Conservation (phyloP, 192 early-diverging fungal species). For the Jimgerdemannia lactiflua region DNA sequence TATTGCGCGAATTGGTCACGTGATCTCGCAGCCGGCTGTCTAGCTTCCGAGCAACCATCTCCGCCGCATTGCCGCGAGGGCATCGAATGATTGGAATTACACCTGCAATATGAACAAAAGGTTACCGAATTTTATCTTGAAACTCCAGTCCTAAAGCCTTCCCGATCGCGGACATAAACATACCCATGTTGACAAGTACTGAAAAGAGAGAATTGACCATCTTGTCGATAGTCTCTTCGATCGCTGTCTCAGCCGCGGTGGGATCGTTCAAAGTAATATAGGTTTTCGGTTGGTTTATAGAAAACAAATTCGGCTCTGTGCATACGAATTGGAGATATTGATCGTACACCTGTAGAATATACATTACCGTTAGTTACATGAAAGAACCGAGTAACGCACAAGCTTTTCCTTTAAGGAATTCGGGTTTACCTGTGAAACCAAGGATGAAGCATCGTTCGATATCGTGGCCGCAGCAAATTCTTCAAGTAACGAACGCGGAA, state of each 20-base stretch:
- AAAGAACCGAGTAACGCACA: background rate
- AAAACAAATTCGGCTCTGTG: constrained; percentile 91
- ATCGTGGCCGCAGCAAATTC: constrained; percentile 89
- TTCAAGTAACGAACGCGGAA: constrained; percentile 88
- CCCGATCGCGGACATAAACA: background rate
- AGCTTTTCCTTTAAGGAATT: background rate
- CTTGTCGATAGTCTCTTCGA: constrained; percentile 75
- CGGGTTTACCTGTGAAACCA: constrained; percentile 71
- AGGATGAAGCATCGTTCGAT: constrained; percentile 65
- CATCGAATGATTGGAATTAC: constrained; percentile 89
- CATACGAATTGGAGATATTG: constrained; percentile 96
- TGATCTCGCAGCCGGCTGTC: constrained; percentile 91
- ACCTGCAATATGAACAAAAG: constrained; percentile 35
- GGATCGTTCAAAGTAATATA: constrained; percentile 87
- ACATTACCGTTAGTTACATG: background rate
- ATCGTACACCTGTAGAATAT: constrained; percentile 83
- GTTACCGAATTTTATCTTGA: background rate
- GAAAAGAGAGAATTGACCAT: constrained; percentile 87
- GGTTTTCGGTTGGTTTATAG: constrained; percentile 77
- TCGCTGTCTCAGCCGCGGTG: constrained; percentile 71
- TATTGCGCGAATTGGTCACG: constrained; percentile 82
- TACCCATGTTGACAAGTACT: constrained; percentile 86
- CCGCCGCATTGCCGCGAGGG: constrained; percentile 89
- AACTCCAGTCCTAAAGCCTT: background rate
- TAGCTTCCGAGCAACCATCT: constrained; percentile 88